phyloP scores from a whole-genome alignment of 1,284 basidiomycete species.

The Puccinia coronata region DNA sequence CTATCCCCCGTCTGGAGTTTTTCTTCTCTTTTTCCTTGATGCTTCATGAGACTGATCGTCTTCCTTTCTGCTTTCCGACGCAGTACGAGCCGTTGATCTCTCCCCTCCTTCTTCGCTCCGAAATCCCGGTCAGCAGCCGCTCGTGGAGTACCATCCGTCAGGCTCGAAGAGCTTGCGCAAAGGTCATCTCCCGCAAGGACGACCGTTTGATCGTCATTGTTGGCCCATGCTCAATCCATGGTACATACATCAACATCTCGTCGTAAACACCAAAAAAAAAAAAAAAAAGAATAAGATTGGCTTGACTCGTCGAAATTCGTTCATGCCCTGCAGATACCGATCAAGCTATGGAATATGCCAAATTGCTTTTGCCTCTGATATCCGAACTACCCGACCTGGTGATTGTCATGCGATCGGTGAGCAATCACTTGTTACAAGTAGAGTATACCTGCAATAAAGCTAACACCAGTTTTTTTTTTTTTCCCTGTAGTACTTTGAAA shows the following conservation, averaged over 20 bases:
- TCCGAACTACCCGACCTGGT: conserved; percentile 74
- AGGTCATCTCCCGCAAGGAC: conserved; percentile 77
- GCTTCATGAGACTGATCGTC: neutral
- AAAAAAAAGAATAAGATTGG: neutral
- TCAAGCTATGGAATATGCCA: conserved; percentile 87
- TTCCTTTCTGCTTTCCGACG: neutral
- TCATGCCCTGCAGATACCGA: conserved; percentile 67
- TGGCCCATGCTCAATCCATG: conserved; percentile 96
- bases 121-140: conserved; percentile 67
- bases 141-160: conserved; percentile 69
- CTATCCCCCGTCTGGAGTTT: too few relatives aligned
- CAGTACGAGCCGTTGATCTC: conserved; percentile 85
- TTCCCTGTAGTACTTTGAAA: conserved; percentile 64
- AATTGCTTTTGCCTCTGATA: conserved; percentile 67
- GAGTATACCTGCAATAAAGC: too few relatives aligned
- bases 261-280: neutral
- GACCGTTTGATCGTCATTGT: conserved; percentile 84
- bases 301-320: too few relatives aligned
- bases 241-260: conserved; percentile 21
- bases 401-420: conserved; percentile 81
- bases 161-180: conserved; percentile 75
- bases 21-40: neutral
- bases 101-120: conserved; percentile 81
- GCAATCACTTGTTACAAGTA: too few relatives aligned
- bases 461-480: neutral